phyloP scores from a whole-genome alignment of 2,329 filamentous ascomycete genomes.

The Apiospora koreana region DNA sequence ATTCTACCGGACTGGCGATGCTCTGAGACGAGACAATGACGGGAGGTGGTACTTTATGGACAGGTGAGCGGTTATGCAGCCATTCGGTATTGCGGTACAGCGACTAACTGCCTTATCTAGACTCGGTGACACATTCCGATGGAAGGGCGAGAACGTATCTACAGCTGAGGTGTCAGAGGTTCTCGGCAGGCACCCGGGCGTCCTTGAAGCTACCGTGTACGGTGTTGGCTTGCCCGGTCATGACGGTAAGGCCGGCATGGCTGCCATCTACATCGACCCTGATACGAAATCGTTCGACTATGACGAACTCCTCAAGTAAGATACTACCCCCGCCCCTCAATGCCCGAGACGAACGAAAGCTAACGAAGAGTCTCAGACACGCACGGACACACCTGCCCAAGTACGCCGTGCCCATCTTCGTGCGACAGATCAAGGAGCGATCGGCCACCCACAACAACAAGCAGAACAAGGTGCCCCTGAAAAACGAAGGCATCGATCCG shows the following conservation, averaged over 20 bases:
- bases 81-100: not conserved
- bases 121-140: constrained; percentile 73
- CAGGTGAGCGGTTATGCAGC: constrained; percentile 38
- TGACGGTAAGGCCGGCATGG: constrained; percentile 69
- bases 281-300: constrained; percentile 58
- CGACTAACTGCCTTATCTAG: constrained; percentile 28
- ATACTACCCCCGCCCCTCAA: too few species aligned
- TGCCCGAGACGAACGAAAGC: not conserved
- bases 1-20: constrained; percentile 70
- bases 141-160: constrained; percentile 71
- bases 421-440: constrained; percentile 60
- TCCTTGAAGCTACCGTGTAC: constrained; percentile 70
- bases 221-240: constrained; percentile 66
- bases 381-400: constrained; percentile 62
- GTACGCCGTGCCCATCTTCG: constrained; percentile 76
- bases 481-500: constrained; percentile 67
- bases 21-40: constrained; percentile 60
- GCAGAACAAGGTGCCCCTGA: constrained; percentile 73
- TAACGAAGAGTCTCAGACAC: constrained; percentile 38
- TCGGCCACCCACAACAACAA: constrained; percentile 76
- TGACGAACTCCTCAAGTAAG: constrained; percentile 54
- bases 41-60: constrained; percentile 73
- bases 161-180: constrained; percentile 68
- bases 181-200: constrained; percentile 57
- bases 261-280: constrained; percentile 58